Percentiles rank a stretch among this genome's conserved stretches.
These are phyloP conservation scores for Paraphoma sp. DNA, from an alignment of 2,329 filamentous ascomycete genomes.

Conservation along the genomic window DNA sequence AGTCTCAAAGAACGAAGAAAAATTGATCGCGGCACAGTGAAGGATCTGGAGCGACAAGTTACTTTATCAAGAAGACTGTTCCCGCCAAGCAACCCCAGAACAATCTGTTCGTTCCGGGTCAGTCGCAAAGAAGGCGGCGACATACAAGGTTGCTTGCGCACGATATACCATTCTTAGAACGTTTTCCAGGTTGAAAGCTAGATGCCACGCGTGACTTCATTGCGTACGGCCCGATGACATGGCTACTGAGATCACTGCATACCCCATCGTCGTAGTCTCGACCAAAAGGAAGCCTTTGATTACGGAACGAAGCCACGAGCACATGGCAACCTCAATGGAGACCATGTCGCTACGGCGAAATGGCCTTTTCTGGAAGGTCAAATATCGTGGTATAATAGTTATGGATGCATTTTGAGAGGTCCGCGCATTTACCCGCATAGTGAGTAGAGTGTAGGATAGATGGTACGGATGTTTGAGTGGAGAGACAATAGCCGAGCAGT, in stretches of 20 bases:
- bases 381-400: conserved; percentile 13
- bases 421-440: conserved; percentile 39
- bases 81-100: conserved; percentile 34
- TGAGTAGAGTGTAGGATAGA: conserved; percentile 32
- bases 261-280: conserved; percentile 10
- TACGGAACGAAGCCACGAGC: conserved; percentile 20
- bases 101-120: conserved; percentile 31
- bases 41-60: conserved; percentile 20
- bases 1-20: background rate
- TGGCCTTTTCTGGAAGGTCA: conserved; percentile 28
- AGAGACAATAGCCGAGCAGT: conserved; percentile 30
- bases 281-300: conserved; percentile 23
- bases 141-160: conserved; percentile 30
- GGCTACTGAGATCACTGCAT: conserved; percentile 13
- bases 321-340: conserved; percentile 9
- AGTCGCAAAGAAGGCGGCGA: conserved; percentile 26
- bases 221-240: conserved; percentile 22
- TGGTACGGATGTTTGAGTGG: conserved; percentile 23
- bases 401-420: conserved; percentile 26
- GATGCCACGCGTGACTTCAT: conserved; percentile 33
- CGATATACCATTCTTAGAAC: conserved; percentile 28
- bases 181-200: conserved; percentile 19
- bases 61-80: conserved; percentile 28
- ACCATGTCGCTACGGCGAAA: conserved; percentile 18
- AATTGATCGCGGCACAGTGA: conserved; percentile 16